Base-by-base conservation (phyloP, 2,329 filamentous ascomycete species). In the Pseudocercospora crystallina region DNA sequence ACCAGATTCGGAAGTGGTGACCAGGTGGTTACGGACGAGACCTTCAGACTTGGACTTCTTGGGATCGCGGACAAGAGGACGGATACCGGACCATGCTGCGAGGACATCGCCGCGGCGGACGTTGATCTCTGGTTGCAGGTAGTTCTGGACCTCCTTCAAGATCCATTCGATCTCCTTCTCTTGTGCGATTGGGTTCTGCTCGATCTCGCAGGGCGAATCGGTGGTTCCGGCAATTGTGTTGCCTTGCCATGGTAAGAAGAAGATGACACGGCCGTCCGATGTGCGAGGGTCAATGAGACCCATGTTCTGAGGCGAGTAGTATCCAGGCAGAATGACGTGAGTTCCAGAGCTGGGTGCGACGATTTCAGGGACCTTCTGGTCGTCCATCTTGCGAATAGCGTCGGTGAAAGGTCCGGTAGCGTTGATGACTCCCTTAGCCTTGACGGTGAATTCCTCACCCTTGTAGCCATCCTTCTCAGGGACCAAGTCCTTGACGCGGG, bases 211-310 rank as follows among this genome's bases (percentile, higher is more conserved):
- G 2, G 89, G 84, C 34, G 87, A 85, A 66, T 95, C 90, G 7
- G 89, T 95, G 5, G 90, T 95, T 54, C 90, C 90, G 39, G 89
- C 90, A 65, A 95, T 94, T 11, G 89, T 95, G 73, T 94, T 94
- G 42, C 89, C 89, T 73, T 95, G 89, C 90, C 90, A 95, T 15
- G 90, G 90, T 35, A 95, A 78, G 79, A 95, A 95, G 81, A 95
- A 95, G 65, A 95, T 92, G 43, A 95, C 90, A 67, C 90, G 83
- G 14, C 90, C 90, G 65, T 95, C 90, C 1, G 89, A 95, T 2
- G 90, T 94, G 35, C 84, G 83, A 5, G 90, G 89, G 64, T 95
- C 90, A 62, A 95, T 88, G 35, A 95, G 78, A 54, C 90, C 90
- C 89, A 95, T 94, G 65, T 90, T 86, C 14, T 84, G 80, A 37